A percentile compares a stretch with the other conserved stretches of the same genome.
Evolutionary conservation across 192 early-diverging fungal genomes (phyloP).

Genomic region (Gaertneriomyces sp.): DNA sequence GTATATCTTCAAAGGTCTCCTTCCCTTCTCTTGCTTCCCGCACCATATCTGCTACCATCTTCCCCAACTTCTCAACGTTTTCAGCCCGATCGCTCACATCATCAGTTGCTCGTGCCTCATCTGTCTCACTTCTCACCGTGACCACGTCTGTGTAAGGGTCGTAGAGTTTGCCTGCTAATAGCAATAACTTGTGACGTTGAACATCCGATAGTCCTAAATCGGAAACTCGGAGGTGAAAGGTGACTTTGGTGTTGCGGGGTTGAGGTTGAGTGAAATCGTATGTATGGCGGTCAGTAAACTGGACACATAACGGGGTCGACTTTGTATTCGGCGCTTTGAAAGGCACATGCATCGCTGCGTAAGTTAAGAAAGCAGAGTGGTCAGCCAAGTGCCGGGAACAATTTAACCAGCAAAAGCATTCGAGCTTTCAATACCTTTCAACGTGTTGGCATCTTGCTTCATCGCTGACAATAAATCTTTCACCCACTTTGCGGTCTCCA

Average conservation of each 20-base stretch:
- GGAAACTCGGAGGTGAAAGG: slow-evolving; percentile 47
- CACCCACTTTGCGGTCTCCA: slow-evolving; percentile 41
- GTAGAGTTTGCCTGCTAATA: slow-evolving; percentile 58
- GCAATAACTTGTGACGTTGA: slow-evolving; percentile 57
- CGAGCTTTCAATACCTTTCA: slow-evolving; percentile 4
- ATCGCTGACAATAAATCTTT: slow-evolving; percentile 38
- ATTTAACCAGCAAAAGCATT: not conserved
- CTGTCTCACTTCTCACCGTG: slow-evolving; percentile 55
- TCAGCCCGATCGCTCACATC: slow-evolving; percentile 5
- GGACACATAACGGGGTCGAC: too few species aligned
- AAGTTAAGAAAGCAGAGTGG: not conserved
- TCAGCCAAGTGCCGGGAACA: not conserved
- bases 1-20: slow-evolving; percentile 55
- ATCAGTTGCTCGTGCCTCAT: slow-evolving; percentile 13
- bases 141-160: slow-evolving; percentile 55
- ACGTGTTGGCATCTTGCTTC: slow-evolving; percentile 21
- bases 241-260: slow-evolving; percentile 51
- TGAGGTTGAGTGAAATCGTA: slow-evolving; percentile 33
- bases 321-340: not conserved
- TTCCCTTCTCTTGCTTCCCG: slow-evolving; percentile 56
- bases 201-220: slow-evolving; percentile 42
- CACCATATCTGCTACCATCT: slow-evolving; percentile 48
- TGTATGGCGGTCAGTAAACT: slow-evolving; percentile 10
- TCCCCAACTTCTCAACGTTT: slow-evolving; percentile 31
- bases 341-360: not conserved